Percentiles rank a stretch among this genome's conserved stretches.
Evolutionary conservation across 495 filamentous ascomycete species (phyloP).

Genomic region (Entonaema liquescens): DNA sequence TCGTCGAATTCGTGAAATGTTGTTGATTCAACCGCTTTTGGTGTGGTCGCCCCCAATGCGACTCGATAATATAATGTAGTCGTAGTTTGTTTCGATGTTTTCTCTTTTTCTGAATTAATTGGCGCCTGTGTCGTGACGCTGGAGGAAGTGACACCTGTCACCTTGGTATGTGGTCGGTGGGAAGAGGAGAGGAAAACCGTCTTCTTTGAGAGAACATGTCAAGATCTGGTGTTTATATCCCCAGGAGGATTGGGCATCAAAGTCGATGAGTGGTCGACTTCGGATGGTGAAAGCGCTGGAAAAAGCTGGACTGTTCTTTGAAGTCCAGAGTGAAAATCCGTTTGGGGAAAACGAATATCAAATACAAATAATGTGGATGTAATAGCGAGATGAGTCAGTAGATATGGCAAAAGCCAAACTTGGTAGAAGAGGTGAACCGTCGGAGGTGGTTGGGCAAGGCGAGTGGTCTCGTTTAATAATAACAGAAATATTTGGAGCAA

Average conservation of each 20-base stretch:
- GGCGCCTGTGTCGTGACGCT: slow-evolving; percentile 60
- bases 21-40: slow-evolving; percentile 6
- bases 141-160: slow-evolving; percentile 60
- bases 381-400: slow-evolving; percentile 42
- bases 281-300: slow-evolving; percentile 43
- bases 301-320: slow-evolving; percentile 40
- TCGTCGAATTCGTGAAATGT: slow-evolving; percentile 23
- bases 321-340: slow-evolving; percentile 42
- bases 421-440: slow-evolving; percentile 32
- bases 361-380: slow-evolving; percentile 34
- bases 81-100: slow-evolving; percentile 35
- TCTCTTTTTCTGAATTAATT: slow-evolving; percentile 33
- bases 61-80: slow-evolving; percentile 25
- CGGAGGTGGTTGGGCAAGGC: slow-evolving; percentile 44
- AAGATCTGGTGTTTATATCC: slow-evolving; percentile 51
- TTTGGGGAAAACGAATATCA: slow-evolving; percentile 24
- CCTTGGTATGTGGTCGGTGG: slow-evolving; percentile 65
- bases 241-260: slow-evolving; percentile 45
- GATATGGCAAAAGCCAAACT: slow-evolving; percentile 47
- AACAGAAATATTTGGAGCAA: slow-evolving; percentile 38
- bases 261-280: slow-evolving; percentile 44
- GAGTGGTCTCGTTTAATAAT: slow-evolving; percentile 43
- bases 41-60: slow-evolving; percentile 36
- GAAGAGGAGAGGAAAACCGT: slow-evolving; percentile 59
- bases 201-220: slow-evolving; percentile 62